A percentile compares a stretch with the other conserved stretches of the same genome.
phyloP scores from a whole-genome alignment of 768 basidiomycete species.

The Paxillus rubicundulus region DNA sequence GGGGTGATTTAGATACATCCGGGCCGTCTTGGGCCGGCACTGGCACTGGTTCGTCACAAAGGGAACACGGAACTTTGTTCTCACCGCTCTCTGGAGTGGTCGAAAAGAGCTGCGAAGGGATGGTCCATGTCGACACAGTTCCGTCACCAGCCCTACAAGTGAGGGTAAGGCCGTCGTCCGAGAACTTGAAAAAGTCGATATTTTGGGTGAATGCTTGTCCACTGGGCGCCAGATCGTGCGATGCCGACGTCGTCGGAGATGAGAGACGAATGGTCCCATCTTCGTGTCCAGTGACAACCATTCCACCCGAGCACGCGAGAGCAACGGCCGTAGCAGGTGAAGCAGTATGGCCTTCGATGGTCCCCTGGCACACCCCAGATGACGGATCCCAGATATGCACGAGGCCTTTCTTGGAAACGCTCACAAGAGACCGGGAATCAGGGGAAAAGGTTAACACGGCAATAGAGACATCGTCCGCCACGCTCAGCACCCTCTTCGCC shows the following conservation, averaged over 20 bases:
- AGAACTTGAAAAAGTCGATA: not conserved
- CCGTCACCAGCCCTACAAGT: conserved; percentile 1
- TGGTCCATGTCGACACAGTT: conserved; percentile 1
- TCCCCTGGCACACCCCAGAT: conserved; percentile 6
- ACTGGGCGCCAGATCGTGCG: conserved; percentile 4
- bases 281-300: not conserved
- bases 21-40: not conserved
- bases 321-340: conserved; percentile 1
- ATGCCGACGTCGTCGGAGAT: not conserved
- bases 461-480: not conserved
- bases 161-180: conserved; percentile 1
- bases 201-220: not conserved
- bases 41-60: not conserved
- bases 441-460: conserved; percentile 11
- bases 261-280: conserved; percentile 10
- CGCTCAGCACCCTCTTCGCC: not conserved
- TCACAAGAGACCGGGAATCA: conserved; percentile 9
- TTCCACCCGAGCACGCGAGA: conserved; percentile 7
- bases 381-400: conserved; percentile 13
- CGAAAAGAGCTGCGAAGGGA: not conserved
- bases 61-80: not conserved
- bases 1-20: not conserved
- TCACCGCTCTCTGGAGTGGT: not conserved
- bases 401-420: conserved; percentile 5
- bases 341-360: not conserved